phyloP scores from a whole-genome alignment of 352 stramenopile genomes.

The Phytopythium aichiense region DNA sequence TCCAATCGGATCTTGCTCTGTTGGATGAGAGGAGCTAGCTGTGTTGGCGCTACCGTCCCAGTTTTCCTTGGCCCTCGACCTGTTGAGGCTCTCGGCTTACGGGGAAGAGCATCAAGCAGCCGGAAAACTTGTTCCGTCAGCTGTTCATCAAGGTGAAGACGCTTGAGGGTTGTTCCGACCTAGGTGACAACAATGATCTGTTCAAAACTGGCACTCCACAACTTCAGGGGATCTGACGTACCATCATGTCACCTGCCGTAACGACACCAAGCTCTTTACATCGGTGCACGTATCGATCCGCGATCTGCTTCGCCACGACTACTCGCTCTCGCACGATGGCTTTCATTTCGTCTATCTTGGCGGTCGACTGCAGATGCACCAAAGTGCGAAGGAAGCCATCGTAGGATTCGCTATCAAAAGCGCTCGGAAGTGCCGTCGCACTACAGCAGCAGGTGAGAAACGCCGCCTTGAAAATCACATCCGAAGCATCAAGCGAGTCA shows the following conservation, averaged over 20 bases:
- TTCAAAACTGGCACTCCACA: neutral
- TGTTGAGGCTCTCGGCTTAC: neutral
- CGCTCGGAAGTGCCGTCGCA: neutral
- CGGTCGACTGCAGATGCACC: conserved; percentile 16
- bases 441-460: conserved; percentile 28
- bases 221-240: conserved; percentile 6
- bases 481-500: conserved; percentile 10
- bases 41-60: neutral
- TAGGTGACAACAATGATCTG: neutral
- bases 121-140: neutral
- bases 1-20: neutral
- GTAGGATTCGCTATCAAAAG: conserved; percentile 6
- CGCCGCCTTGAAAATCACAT: conserved; percentile 54
- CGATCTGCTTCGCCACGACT: conserved; percentile 14
- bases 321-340: conserved; percentile 23
- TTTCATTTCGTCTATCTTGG: conserved; percentile 17
- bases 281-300: conserved; percentile 10
- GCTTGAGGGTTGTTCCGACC: neutral
- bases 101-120: neutral
- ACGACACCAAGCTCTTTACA: conserved; percentile 17
- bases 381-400: conserved; percentile 25
- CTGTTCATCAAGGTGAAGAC: neutral
- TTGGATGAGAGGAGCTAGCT: neutral
- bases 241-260: conserved; percentile 24
- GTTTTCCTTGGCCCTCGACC: neutral